Evolutionary conservation across 352 stramenopile genomes (phyloP).

Genomic region (Phytophthora europaea): DNA sequence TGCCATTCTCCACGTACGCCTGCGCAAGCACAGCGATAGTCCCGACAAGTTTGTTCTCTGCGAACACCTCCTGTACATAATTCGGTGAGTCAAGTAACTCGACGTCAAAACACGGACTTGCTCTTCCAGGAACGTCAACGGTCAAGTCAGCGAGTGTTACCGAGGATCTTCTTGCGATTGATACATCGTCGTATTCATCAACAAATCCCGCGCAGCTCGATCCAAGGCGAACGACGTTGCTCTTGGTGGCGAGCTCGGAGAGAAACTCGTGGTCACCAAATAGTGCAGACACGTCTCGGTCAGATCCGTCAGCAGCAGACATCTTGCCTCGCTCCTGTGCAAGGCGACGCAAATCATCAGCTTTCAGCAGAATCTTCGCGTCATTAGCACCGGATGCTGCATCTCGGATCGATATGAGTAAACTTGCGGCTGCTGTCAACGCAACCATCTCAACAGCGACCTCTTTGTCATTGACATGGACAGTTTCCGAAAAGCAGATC

Average conservation of each 20-base stretch:
- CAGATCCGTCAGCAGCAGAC: not conserved
- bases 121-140: constrained; percentile 5
- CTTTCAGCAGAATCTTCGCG: constrained; percentile 29
- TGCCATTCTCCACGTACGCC: constrained; percentile 52
- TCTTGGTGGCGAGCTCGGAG: constrained; percentile 34
- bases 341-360: constrained; percentile 31
- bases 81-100: constrained; percentile 21
- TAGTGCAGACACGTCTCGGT: constrained; percentile 26
- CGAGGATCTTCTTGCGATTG: not conserved
- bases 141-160: constrained; percentile 1
- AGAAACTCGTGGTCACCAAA: constrained; percentile 52
- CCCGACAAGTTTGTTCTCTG: constrained; percentile 37
- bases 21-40: constrained; percentile 58
- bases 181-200: constrained; percentile 1
- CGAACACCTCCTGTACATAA: constrained; percentile 31
- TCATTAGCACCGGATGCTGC: not conserved
- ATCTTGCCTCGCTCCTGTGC: constrained; percentile 21
- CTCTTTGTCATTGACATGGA: constrained; percentile 21
- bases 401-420: constrained; percentile 35
- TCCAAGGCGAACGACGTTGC: constrained; percentile 43
- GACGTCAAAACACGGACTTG: constrained; percentile 6
- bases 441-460: constrained; percentile 36
- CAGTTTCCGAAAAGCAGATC: constrained; percentile 30
- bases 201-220: constrained; percentile 22
- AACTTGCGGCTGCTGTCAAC: constrained; percentile 20